A percentile compares a stretch with the other conserved stretches of the same genome.
These are phyloP conservation scores for Apiotrichum siamense DNA, from an alignment of 1,284 basidiomycete genomes.

Conservation along the genomic window DNA sequence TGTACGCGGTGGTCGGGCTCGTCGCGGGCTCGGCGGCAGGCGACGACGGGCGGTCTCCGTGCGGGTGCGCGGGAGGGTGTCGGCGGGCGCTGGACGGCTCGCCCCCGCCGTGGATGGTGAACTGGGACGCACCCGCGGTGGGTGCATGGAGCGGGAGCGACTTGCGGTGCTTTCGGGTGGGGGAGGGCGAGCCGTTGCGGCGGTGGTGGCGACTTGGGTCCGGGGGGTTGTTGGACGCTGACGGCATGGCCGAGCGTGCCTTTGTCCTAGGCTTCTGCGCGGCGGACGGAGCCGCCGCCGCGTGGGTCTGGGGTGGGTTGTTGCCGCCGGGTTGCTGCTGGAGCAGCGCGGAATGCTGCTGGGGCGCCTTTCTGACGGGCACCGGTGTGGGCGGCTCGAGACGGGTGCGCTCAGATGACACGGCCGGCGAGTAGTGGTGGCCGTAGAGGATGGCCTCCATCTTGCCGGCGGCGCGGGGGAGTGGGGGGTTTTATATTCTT, in stretches of 20 bases:
- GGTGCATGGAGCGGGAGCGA: not conserved
- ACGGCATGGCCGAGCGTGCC: no score
- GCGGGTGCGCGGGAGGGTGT: not conserved
- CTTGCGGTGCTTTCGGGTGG: not conserved
- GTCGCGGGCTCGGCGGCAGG: not conserved
- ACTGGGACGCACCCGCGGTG: no score
- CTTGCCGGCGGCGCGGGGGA: not conserved
- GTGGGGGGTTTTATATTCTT: no score
- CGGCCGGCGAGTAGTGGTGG: not conserved
- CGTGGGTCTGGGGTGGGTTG: not conserved
- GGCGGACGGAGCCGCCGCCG: not conserved
- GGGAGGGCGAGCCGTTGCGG: not conserved
- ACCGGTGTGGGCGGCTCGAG: not conserved
- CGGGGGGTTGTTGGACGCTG: not conserved
- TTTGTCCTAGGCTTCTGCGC: not conserved
- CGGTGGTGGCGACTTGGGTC: no score
- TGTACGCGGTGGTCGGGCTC: not conserved
- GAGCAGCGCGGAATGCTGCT: no score
- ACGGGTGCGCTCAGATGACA: not conserved
- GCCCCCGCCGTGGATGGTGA: no score
- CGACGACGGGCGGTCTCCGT: not conserved
- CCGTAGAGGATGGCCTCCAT: not conserved
- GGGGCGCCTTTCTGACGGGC: no score
- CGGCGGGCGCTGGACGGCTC: no score
- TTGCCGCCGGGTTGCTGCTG: not conserved